Percentiles rank a stretch among this genome's conserved stretches.
Conservation (phyloP, 352 stramenopile species). For the Globisporangium nunn region DNA sequence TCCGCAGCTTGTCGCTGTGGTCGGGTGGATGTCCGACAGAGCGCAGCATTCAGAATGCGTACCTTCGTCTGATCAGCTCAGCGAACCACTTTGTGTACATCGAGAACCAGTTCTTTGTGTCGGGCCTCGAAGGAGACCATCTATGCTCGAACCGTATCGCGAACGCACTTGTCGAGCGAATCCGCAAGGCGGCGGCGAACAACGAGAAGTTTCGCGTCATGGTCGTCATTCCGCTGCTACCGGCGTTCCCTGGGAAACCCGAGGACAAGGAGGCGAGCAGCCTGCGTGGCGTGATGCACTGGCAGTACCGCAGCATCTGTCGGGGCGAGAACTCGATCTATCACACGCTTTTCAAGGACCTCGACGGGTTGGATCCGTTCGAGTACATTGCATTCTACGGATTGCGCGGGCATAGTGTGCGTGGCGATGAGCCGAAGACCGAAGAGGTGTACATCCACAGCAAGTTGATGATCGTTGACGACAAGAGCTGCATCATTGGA, state of each 20-base stretch:
- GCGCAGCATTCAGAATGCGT: slow-evolving; percentile 86
- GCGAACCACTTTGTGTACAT: slow-evolving; percentile 91
- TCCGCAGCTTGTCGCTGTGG: slow-evolving; percentile 79
- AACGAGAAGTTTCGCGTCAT: slow-evolving; percentile 83
- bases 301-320: slow-evolving; percentile 84
- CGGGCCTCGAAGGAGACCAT: slow-evolving; percentile 78
- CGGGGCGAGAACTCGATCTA: slow-evolving; percentile 80
- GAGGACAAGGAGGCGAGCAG: slow-evolving; percentile 78
- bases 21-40: slow-evolving; percentile 73
- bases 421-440: slow-evolving; percentile 34
- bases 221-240: slow-evolving; percentile 76
- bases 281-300: slow-evolving; percentile 82
- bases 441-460: slow-evolving; percentile 87
- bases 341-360: slow-evolving; percentile 64
- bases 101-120: slow-evolving; percentile 89
- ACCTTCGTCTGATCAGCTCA: slow-evolving; percentile 82
- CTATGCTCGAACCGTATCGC: slow-evolving; percentile 75
- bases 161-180: slow-evolving; percentile 72
- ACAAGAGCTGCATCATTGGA: slow-evolving; percentile 71
- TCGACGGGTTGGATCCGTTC: slow-evolving; percentile 63
- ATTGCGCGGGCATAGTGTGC: slow-evolving; percentile 47
- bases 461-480: slow-evolving; percentile 89
- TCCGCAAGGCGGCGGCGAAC: slow-evolving; percentile 66
- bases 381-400: slow-evolving; percentile 87
- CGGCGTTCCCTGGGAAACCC: slow-evolving; percentile 73